Evolutionary conservation across 495 filamentous ascomycete species (phyloP).

Genomic region (Pyrenula massariospora): DNA sequence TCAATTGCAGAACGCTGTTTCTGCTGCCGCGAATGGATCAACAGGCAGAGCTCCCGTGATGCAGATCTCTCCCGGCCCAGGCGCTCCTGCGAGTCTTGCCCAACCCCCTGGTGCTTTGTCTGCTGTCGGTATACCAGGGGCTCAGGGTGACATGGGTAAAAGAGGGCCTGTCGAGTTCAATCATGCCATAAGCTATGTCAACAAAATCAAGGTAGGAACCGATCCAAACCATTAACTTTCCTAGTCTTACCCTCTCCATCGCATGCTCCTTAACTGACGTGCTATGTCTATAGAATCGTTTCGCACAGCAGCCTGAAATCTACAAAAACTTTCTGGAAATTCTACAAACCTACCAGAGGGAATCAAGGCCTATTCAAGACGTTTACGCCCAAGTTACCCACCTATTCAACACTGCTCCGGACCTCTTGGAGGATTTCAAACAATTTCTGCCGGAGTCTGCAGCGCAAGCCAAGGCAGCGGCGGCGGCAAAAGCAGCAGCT

Average conservation of each 20-base stretch:
- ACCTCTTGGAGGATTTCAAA: slow-evolving; percentile 96
- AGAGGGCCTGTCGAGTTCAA: slow-evolving; percentile 97
- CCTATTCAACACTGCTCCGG: slow-evolving; percentile 86
- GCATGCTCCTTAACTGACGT: background rate
- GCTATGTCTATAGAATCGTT: slow-evolving; percentile 61
- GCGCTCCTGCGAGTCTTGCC: slow-evolving; percentile 33
- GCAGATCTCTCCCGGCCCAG: slow-evolving; percentile 31
- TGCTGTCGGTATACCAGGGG: slow-evolving; percentile 33
- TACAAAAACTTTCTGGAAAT: slow-evolving; percentile 99
- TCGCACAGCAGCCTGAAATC: slow-evolving; percentile 87
- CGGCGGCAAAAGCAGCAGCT: slow-evolving; percentile 53
- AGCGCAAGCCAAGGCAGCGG: slow-evolving; percentile 68
- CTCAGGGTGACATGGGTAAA: slow-evolving; percentile 61
- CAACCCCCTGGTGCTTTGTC: slow-evolving; percentile 32
- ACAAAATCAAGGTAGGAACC: slow-evolving; percentile 96
- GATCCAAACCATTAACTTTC: background rate
- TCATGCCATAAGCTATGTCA: slow-evolving; percentile 98
- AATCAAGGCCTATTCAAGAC: slow-evolving; percentile 97
- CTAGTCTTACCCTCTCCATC: slow-evolving; percentile 3
- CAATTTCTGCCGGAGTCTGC: slow-evolving; percentile 97
- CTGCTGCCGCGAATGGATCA: slow-evolving; percentile 40
- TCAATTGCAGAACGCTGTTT: slow-evolving; percentile 65
- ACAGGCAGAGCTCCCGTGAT: slow-evolving; percentile 28
- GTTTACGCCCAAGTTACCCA: slow-evolving; percentile 96
- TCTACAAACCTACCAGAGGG: slow-evolving; percentile 94